These are phyloP conservation scores for Fusarium papillatum DNA, from an alignment of 2,329 filamentous ascomycete species.

Conservation along the genomic window DNA sequence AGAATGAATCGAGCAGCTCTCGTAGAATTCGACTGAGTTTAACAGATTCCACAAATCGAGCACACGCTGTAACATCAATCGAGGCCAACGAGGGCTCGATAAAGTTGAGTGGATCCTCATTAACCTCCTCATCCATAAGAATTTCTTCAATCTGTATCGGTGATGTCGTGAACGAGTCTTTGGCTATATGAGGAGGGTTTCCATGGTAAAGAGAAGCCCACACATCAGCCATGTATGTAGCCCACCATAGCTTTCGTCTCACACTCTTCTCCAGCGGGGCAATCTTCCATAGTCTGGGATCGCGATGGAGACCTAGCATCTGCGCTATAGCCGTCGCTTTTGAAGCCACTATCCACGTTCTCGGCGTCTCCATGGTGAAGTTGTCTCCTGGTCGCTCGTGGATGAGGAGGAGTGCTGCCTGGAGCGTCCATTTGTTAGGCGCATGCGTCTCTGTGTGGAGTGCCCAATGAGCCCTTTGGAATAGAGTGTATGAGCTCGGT, in stretches of 20 bases:
- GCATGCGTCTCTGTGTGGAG: conserved; percentile 53
- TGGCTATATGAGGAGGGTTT: conserved; percentile 52
- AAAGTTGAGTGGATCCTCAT: not conserved
- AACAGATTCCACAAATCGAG: conserved; percentile 43
- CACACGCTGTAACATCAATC: conserved; percentile 39
- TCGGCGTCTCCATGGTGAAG: conserved; percentile 53
- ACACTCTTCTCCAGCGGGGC: conserved; percentile 49
- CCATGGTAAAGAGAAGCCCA: conserved; percentile 56
- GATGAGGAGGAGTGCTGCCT: conserved; percentile 53
- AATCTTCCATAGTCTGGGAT: conserved; percentile 52
- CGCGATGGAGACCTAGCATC: conserved; percentile 53
- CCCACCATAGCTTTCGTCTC: conserved; percentile 54
- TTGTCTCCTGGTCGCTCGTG: conserved; percentile 53
- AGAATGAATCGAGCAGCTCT: conserved; percentile 17
- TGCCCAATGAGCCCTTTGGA: conserved; percentile 47
- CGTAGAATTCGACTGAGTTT: conserved; percentile 27
- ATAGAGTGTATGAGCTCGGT: conserved; percentile 46
- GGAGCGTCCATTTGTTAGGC: conserved; percentile 52
- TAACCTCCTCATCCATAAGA: conserved; percentile 47
- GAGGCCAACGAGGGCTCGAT: conserved; percentile 1
- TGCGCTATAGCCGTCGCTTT: conserved; percentile 53
- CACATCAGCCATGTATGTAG: conserved; percentile 48
- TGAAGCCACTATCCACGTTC: conserved; percentile 52
- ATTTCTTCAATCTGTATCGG: conserved; percentile 50
- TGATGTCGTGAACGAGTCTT: conserved; percentile 49